Base-by-base conservation (phyloP, 441 rosid genomes). In the Pelargonium australe region DNA sequence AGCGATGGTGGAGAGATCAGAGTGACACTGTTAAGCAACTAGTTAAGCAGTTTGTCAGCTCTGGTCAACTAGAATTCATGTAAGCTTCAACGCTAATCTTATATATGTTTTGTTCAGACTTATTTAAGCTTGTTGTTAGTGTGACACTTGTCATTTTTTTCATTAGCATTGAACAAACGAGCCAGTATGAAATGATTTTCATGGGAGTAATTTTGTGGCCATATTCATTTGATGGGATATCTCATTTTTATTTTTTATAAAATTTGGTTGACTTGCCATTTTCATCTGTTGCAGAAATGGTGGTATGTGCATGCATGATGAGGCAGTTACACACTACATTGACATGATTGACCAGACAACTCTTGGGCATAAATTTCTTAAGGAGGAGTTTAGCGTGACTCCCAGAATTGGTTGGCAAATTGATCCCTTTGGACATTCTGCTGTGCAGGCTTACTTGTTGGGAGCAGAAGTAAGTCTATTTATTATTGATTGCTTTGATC, bases 321-420 rank as follows among this genome's bases (percentile, higher is more conserved):
- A 95, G 80, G 99, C 99, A 12, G 87, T 78, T 68, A 82, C 95
- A 3, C 98, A 95, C 79, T 95, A 90, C 79, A 88, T 95, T 77
- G 99, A 95, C 78, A 95, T 95, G 98, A 90, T 95, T 80, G 99
- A 95, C 75, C 99, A 95, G 81, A 92, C 95, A 63, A 88, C 98
- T 68, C 95, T 92, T 20, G 99, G 99, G 43, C 99, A 95, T 76
- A 84, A 83, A 51, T 92, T 85, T 72, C 86, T 95, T 60, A 80
- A 85, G 81, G 80, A 81, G 66, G 90, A 89, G 81, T 92, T 95
- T 77, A 88, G 86, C 68, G 82, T 95, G 76, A 92, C 93, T 68
- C 99, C 99, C 23, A 95, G 98, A 81, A 88, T 90, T 78, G 98
- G 98, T 78, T 95, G 99, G 99, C 99, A 95, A 81, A 92, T 95